These are phyloP conservation scores for Pilobolus umbonatus DNA, from an alignment of 192 early-diverging fungal genomes.

Conservation along the genomic window DNA sequence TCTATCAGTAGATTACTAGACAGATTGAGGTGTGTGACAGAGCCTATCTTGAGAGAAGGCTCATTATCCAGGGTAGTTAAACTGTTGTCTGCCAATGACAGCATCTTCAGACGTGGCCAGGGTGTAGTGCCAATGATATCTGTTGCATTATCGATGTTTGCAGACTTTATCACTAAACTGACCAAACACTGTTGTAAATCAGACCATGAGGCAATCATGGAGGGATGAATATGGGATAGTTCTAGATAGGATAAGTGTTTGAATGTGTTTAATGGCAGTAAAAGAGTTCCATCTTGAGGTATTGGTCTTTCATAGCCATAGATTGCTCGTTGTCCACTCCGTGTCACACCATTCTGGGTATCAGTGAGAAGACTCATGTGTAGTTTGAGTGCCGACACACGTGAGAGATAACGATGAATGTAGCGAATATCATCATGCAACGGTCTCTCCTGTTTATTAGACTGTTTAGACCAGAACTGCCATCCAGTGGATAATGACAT, in stretches of 20 bases:
- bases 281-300: slow-evolving; percentile 20
- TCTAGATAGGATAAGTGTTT: slow-evolving; percentile 44
- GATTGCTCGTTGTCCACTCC: slow-evolving; percentile 26
- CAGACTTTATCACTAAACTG: slow-evolving; percentile 37
- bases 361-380: slow-evolving; percentile 24
- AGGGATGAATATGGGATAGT: slow-evolving; percentile 42
- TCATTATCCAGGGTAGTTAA: slow-evolving; percentile 41
- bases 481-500: slow-evolving; percentile 25
- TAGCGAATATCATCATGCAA: slow-evolving; percentile 45
- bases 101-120: slow-evolving; percentile 36
- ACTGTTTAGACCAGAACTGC: slow-evolving; percentile 30
- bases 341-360: slow-evolving; percentile 19
- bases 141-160: slow-evolving; percentile 42
- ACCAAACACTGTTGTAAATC: slow-evolving; percentile 37
- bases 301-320: slow-evolving; percentile 25
- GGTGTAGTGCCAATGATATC: slow-evolving; percentile 30
- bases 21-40: slow-evolving; percentile 45
- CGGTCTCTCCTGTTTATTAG: slow-evolving; percentile 9
- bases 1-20: slow-evolving; percentile 47
- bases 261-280: slow-evolving; percentile 37
- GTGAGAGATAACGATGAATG: slow-evolving; percentile 43
- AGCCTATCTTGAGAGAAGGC: slow-evolving; percentile 33
- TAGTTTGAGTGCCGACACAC: slow-evolving; percentile 40
- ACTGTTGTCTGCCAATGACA: slow-evolving; percentile 47
- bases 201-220: slow-evolving; percentile 43